A percentile compares a stretch with the other conserved stretches of the same genome.
Conservation (phyloP, 164 flowering plant species). For the Tinospora cordifolia region DNA sequence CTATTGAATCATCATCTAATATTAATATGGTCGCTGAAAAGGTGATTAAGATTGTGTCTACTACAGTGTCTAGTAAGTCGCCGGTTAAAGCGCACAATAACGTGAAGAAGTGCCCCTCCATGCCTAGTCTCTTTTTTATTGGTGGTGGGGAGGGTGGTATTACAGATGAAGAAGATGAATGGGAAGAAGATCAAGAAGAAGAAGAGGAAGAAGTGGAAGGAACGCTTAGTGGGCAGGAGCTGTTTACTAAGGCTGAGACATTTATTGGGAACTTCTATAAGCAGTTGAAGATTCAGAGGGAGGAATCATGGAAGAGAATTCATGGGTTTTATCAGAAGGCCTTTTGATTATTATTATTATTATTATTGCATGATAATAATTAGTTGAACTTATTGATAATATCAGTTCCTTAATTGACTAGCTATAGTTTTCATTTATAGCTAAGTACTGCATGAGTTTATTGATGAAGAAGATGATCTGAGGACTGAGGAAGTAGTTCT, state of each 20-base stretch:
- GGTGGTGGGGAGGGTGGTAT: constrained; percentile 24
- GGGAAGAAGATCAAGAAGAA: constrained; percentile 13
- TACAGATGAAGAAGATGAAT: constrained; percentile 12
- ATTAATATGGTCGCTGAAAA: neutral
- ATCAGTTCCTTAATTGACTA: constrained; percentile 7
- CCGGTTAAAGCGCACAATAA: constrained; percentile 4
- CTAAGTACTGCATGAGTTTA: too few relatives aligned
- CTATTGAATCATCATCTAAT: neutral
- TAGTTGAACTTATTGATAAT: neutral
- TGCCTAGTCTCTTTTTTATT: constrained; percentile 56
- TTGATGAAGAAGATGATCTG: too few relatives aligned
- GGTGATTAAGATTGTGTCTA: constrained; percentile 19
- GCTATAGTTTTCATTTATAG: neutral
- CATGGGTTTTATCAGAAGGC: constrained; percentile 53
- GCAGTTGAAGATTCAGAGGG: constrained; percentile 77
- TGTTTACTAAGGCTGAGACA: constrained; percentile 55
- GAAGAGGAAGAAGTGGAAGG: constrained; percentile 28
- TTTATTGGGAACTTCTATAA: constrained; percentile 73
- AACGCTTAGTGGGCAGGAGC: constrained; percentile 40
- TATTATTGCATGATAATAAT: neutral
- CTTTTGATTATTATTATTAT: constrained; percentile 18
- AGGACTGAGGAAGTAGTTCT: neutral
- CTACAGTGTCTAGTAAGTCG: constrained; percentile 30
- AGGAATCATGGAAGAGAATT: constrained; percentile 67
- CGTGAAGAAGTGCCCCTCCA: constrained; percentile 47